Evolutionary conservation across 1,139 yeast genomes (phyloP).

Genomic region (Nadsonia commutata): DNA sequence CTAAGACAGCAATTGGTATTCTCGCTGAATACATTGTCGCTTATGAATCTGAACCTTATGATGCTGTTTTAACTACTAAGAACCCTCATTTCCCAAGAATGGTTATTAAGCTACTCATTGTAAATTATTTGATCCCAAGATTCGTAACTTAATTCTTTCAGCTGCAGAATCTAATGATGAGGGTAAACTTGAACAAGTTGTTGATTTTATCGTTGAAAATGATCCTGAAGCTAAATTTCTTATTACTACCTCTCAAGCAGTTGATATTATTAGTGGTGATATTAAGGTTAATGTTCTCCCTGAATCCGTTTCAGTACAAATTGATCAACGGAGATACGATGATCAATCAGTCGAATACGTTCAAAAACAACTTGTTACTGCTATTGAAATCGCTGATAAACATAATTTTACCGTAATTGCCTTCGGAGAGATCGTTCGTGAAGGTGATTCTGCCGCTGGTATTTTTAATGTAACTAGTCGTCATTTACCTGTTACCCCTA

Average conservation of each 20-base stretch:
- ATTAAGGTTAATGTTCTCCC: constrained; percentile 63
- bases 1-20: constrained; percentile 59
- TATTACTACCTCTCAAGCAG: constrained; percentile 51
- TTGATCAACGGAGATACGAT: constrained; percentile 46
- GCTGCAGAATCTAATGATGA: constrained; percentile 5
- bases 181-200: constrained; percentile 14
- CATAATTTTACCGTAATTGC: constrained; percentile 32
- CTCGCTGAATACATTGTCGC: constrained; percentile 37
- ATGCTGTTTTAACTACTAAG: constrained; percentile 29
- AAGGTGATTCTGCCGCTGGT: constrained; percentile 8
- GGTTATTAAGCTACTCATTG: no score
- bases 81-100: constrained; percentile 37
- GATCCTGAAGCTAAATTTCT: constrained; percentile 13
- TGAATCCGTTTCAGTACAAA: constrained; percentile 39
- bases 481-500: constrained; percentile 42
- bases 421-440: constrained; percentile 19
- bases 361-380: constrained; percentile 25
- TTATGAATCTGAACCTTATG: constrained; percentile 38
- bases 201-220: constrained; percentile 20
- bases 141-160: constrained; percentile 8
- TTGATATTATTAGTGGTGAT: constrained; percentile 54
- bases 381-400: constrained; percentile 29
- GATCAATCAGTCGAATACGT: constrained; percentile 34
- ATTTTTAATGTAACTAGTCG: constrained; percentile 7
- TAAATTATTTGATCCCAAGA: constrained; percentile 10